Evolutionary conservation across 257 asterid species (phyloP).

Genomic region (Gynochthodes officinalis): DNA sequence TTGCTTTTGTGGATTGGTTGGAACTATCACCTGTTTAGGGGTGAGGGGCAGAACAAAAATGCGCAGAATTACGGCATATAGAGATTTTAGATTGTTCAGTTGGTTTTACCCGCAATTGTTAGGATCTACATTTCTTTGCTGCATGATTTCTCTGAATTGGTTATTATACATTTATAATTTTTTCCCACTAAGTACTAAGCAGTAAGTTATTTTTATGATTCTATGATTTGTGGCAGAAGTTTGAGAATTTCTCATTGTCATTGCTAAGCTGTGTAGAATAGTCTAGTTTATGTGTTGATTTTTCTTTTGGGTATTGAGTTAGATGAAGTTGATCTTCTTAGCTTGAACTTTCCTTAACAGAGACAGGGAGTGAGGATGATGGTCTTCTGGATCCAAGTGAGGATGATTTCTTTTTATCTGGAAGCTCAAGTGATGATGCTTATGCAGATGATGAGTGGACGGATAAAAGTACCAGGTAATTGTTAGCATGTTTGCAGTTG

Average conservation of each 20-base stretch:
- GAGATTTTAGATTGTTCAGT: not conserved
- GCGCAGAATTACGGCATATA: not conserved
- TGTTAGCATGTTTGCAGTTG: not conserved
- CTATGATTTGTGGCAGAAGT: not conserved
- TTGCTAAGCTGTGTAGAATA: not conserved
- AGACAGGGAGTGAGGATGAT: slow-evolving; percentile 98
- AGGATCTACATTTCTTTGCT: not conserved
- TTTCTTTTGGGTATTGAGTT: not conserved
- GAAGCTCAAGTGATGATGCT: slow-evolving; percentile 92
- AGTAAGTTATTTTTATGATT: not conserved
- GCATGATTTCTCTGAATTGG: not conserved
- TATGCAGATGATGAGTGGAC: slow-evolving; percentile 95
- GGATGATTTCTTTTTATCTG: slow-evolving; percentile 83
- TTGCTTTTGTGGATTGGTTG: not conserved
- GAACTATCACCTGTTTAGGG: not conserved
- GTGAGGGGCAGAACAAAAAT: not conserved
- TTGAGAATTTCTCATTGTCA: not conserved
- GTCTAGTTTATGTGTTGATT: not conserved
- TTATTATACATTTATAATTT: not conserved
- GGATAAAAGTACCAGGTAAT: slow-evolving; percentile 76
- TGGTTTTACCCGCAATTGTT: not conserved
- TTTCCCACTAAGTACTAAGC: not conserved
- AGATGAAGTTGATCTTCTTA: slow-evolving; percentile 5
- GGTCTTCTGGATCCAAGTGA: slow-evolving; percentile 79
- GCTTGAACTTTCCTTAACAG: slow-evolving; percentile 41